Evolutionary conservation across 306 rosid species (phyloP).

Genomic region (Benincasa hispida): DNA sequence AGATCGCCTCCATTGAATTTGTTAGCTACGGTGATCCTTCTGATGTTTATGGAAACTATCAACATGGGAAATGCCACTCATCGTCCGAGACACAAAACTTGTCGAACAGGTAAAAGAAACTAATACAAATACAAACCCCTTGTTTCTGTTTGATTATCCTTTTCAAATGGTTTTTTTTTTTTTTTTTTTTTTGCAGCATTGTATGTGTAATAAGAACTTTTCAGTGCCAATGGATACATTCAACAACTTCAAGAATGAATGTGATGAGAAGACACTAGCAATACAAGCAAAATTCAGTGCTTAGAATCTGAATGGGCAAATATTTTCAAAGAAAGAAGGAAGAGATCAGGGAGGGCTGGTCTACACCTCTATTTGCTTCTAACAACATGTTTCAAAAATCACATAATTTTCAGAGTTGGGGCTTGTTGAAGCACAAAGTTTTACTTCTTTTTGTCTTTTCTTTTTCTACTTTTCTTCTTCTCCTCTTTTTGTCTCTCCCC

Average conservation of each 20-base stretch:
- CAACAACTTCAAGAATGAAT: constrained; percentile 19
- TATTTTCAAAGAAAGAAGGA: not conserved
- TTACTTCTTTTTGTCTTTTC: too few species aligned
- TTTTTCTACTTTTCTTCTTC: too few species aligned
- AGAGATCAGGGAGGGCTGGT: not conserved
- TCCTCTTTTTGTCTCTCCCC: too few species aligned
- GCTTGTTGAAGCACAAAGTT: too few species aligned
- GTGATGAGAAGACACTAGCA: constrained; percentile 40
- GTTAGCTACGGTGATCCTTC: constrained; percentile 66
- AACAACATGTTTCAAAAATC: not conserved
- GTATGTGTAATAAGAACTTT: constrained; percentile 46
- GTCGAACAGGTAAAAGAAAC: constrained; percentile 29
- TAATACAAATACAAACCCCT: not conserved
- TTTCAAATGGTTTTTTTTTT: not conserved
- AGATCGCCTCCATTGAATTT: constrained; percentile 38
- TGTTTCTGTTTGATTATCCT: not conserved
- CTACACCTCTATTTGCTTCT: not conserved
- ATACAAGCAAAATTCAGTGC: constrained; percentile 39
- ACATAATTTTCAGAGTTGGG: not conserved
- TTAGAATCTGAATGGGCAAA: not conserved
- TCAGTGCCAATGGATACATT: constrained; percentile 29
- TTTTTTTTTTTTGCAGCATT: constrained; percentile 29
- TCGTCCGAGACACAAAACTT: constrained; percentile 11
- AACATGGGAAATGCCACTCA: constrained; percentile 31
- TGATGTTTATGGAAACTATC: constrained; percentile 43